Evolutionary conservation across 2,329 filamentous ascomycete species (phyloP), one percentile per base, ranked within the genome.

Genomic region (Davidsoniella virescens): DNA sequence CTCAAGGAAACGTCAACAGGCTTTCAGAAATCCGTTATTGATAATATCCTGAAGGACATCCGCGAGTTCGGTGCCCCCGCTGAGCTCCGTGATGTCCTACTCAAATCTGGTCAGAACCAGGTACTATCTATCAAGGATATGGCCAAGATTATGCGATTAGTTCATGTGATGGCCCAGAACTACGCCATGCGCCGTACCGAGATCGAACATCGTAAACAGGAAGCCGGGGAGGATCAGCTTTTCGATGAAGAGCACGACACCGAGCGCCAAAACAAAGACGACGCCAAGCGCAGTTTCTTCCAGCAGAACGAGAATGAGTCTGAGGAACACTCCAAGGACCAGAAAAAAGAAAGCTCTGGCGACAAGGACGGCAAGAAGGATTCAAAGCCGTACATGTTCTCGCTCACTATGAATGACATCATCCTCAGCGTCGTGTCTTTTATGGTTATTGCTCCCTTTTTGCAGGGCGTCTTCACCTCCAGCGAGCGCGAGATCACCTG

Each of bases 401-500:
- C 59, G 47, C 55, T 60, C 44, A 65, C 67, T 57, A 56, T 68
- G 8, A 67, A 68, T 25, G 71, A 69, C 54, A 67, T 90, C 51
- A 73, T 86, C 23, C 64, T 68, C 6, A 71, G 67, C 56, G 67
- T 68, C 41, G 58, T 74, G 6, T 67, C 65, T 29, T 58, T 60
- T 7, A 57, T 67, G 47, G 61, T 61, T 57, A 29, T 70, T 51
- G 65, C 62, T 48, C 66, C 67, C 3, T 55, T 70, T 49, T 64
- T 67, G 47, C 62, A 63, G 48, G 65, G 66, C 55, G 56, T 69
- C 23, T 67, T 70, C 55, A 65, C 65, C 18, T 58, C 60, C 46
- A 49, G 54, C 3, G 68, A 71, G 55, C 66, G 67, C 60, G 90
- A 98, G 62, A 95, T 98, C 53, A 96, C 92, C 50, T 98, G 87